A percentile compares a stretch with the other conserved stretches of the same genome.
Conservation (phyloP, 768 basidiomycete species). For the Austroboletus eburneus region DNA sequence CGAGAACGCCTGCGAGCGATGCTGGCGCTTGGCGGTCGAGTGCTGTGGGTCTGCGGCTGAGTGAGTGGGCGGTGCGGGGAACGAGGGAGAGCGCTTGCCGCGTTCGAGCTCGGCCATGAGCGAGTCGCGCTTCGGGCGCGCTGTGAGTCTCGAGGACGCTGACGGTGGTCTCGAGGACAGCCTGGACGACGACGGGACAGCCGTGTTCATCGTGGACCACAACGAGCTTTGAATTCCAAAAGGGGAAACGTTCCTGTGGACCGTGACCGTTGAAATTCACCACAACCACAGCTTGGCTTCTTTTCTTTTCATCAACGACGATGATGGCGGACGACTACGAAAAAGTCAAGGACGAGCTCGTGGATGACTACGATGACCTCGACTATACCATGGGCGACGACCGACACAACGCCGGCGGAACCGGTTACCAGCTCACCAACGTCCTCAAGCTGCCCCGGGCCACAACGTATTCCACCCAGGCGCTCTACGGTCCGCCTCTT, state of each 20-base stretch:
- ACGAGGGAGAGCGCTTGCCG: slow-evolving; percentile 33
- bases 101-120: slow-evolving; percentile 65
- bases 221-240: background rate
- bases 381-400: slow-evolving; percentile 2
- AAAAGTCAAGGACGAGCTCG: slow-evolving; percentile 9
- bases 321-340: no score
- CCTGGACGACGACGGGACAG: slow-evolving; percentile 15
- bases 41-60: slow-evolving; percentile 53
- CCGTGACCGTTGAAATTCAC: no score
- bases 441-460: slow-evolving; percentile 53
- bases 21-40: slow-evolving; percentile 63
- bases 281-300: no score
- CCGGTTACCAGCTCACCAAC: slow-evolving; percentile 37
- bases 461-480: slow-evolving; percentile 60
- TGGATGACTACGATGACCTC: slow-evolving; percentile 22
- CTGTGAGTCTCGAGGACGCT: slow-evolving; percentile 6
- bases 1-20: slow-evolving; percentile 57
- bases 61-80: background rate
- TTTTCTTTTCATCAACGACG: no score
- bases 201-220: slow-evolving; percentile 8
- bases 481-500: slow-evolving; percentile 45
- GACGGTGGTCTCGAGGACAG: slow-evolving; percentile 7
- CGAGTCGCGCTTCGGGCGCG: slow-evolving; percentile 54
- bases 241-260: no score
- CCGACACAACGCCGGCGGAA: slow-evolving; percentile 8